These are phyloP conservation scores for Atkinsonella hypoxylon DNA, from an alignment of 2,329 filamentous ascomycete genomes.

Conservation along the genomic window DNA sequence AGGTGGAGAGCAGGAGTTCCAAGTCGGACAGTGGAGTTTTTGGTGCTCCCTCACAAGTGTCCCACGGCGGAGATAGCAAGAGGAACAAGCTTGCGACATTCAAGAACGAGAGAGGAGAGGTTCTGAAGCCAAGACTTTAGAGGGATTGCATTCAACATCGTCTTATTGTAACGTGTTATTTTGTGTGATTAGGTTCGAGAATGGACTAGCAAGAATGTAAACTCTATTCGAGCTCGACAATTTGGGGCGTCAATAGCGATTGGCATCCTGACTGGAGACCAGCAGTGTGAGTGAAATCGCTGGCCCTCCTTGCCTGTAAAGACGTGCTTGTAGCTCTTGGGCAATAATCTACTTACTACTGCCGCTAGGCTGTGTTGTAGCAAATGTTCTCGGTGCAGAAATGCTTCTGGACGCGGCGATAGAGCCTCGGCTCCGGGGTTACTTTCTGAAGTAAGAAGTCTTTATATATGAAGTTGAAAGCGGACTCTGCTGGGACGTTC, in stretches of 20 bases:
- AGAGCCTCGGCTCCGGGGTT: too few species aligned
- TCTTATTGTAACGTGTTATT: background rate
- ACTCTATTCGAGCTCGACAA: too few species aligned
- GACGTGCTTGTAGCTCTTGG: too few species aligned
- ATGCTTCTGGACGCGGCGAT: too few species aligned
- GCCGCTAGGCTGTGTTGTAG: too few species aligned
- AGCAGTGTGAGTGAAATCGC: background rate
- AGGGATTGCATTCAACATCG: background rate
- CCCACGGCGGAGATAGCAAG: constrained; percentile 31
- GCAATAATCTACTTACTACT: too few species aligned
- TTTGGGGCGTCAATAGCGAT: background rate
- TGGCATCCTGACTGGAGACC: background rate
- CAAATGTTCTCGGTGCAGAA: too few species aligned
- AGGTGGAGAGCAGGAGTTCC: constrained; percentile 21
- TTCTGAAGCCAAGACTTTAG: constrained; percentile 14
- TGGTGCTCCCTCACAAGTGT: constrained; percentile 23
- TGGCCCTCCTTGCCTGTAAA: too few species aligned
- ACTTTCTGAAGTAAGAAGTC: too few species aligned
- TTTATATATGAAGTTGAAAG: too few species aligned
- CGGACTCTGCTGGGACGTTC: too few species aligned
- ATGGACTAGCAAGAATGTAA: too few species aligned
- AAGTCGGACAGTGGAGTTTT: constrained; percentile 20
- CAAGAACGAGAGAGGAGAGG: constrained; percentile 23
- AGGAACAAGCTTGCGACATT: constrained; percentile 27
- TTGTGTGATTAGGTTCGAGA: background rate